Conservation (phyloP, 441 rosid genomes). For the Erysimum pusillum region DNA sequence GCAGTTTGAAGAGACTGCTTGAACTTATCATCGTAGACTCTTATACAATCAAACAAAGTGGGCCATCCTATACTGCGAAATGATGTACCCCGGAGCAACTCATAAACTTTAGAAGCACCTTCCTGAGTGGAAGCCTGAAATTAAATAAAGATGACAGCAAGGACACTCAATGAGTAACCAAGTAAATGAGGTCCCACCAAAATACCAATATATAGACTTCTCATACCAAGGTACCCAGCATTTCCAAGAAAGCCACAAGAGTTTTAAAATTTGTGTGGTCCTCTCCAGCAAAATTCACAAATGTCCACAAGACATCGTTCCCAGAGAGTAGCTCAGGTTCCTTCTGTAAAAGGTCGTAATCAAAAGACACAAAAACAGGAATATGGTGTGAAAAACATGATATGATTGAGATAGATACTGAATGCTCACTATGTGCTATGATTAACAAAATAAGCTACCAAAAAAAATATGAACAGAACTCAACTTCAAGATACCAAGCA, state of each 20-base stretch:
- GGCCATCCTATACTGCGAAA: conserved; percentile 96
- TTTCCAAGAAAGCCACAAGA: conserved; percentile 93
- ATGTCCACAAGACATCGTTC: conserved; percentile 98
- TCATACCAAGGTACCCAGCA: conserved; percentile 95
- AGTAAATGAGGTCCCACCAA: conserved; percentile 27
- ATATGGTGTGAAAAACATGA: conserved; percentile 11
- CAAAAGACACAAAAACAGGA: conserved; percentile 12
- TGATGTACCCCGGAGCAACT: conserved; percentile 88
- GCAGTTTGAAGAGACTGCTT: conserved; percentile 88
- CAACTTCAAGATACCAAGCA: conserved; percentile 14
- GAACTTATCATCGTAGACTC: conserved; percentile 88
- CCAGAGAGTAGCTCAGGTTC: conserved; percentile 92
- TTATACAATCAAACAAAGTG: conserved; percentile 88
- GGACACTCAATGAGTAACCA: conserved; percentile 39
- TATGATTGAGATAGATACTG: background rate
- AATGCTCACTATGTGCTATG: conserved; percentile 15
- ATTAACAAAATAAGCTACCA: background rate
- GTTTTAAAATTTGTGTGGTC: conserved; percentile 97
- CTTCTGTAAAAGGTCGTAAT: conserved; percentile 62
- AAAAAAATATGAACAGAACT: conserved; percentile 1
- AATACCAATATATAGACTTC: conserved; percentile 37
- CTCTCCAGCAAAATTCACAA: conserved; percentile 98
- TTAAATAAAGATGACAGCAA: conserved; percentile 36
- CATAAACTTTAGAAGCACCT: conserved; percentile 93
- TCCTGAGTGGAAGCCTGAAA: conserved; percentile 92